Evolutionary conservation across 2,329 filamentous ascomycete species (phyloP).

Genomic region (Chaetothyriales sp.): DNA sequence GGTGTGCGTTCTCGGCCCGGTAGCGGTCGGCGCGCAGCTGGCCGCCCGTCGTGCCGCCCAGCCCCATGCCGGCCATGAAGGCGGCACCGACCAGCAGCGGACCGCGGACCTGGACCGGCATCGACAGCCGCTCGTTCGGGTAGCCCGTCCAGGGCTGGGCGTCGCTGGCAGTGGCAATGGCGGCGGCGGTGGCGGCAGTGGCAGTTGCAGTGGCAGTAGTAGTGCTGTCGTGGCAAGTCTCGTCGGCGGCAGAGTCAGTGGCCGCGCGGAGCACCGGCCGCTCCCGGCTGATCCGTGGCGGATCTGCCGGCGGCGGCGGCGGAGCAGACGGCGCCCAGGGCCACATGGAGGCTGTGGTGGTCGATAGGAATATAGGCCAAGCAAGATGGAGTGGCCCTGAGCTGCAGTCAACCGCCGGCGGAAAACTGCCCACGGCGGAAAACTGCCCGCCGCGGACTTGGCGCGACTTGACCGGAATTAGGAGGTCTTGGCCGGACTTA

Average conservation of each 20-base stretch:
- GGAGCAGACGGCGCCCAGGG: not conserved
- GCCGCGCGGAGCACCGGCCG: not conserved
- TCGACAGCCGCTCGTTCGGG: constrained; percentile 37
- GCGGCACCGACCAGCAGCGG: constrained; percentile 50
- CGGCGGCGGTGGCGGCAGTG: not conserved
- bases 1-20: constrained; percentile 90
- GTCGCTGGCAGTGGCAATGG: not conserved
- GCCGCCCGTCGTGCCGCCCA: constrained; percentile 61
- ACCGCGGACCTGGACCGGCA: constrained; percentile 52
- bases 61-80: constrained; percentile 46
- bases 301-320: not conserved
- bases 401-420: no score
- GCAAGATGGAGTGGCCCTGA: not conserved
- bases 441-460: not conserved
- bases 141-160: constrained; percentile 18
- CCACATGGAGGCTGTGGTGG: not conserved
- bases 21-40: constrained; percentile 67
- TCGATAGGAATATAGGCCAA: not conserved
- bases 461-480: no score
- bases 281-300: not conserved
- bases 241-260: not conserved
- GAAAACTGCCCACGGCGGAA: not conserved
- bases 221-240: not conserved
- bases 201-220: not conserved
- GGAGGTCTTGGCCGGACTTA: no score